Evolutionary conservation across 2,329 filamentous ascomycete genomes (phyloP).

Genomic region (Epichloe gansuensis): DNA sequence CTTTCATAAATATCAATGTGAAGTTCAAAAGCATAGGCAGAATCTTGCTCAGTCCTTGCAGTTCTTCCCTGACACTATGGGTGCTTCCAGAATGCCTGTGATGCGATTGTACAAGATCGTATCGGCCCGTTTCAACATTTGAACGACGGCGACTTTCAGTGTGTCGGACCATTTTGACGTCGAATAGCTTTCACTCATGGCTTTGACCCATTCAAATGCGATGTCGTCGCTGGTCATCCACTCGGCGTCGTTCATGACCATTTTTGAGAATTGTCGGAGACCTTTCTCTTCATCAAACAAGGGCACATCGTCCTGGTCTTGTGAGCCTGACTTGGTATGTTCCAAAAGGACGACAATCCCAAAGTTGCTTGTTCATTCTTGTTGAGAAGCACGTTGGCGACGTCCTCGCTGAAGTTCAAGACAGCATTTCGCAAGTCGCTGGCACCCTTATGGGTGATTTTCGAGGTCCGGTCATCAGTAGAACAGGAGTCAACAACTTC

Average conservation of each 20-base stretch:
- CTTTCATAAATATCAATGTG: conserved; percentile 49
- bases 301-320: conserved; percentile 34
- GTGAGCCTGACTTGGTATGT: conserved; percentile 44
- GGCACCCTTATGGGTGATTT: conserved; percentile 33
- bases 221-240: conserved; percentile 46
- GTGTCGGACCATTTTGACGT: conserved; percentile 44
- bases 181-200: conserved; percentile 38
- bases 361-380: conserved; percentile 40
- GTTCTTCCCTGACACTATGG: conserved; percentile 12
- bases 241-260: conserved; percentile 27
- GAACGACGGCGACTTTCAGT: conserved; percentile 44
- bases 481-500: conserved; percentile 41
- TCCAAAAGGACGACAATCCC: conserved; percentile 52
- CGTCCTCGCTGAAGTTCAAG: conserved; percentile 40
- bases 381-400: conserved; percentile 37
- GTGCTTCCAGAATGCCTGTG: conserved; percentile 27
- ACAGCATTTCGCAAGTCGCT: conserved; percentile 38
- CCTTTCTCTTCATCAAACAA: conserved; percentile 41
- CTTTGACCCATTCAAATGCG: conserved; percentile 44
- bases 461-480: conserved; percentile 37
- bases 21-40: conserved; percentile 48
- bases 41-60: conserved; percentile 29
- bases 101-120: conserved; percentile 37
- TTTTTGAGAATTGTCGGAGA: conserved; percentile 38
- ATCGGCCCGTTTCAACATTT: conserved; percentile 43